Percentiles rank a stretch among this genome's conserved stretches.
phyloP scores from a whole-genome alignment of 139 green algal species.

The Micromonas pusilla region DNA sequence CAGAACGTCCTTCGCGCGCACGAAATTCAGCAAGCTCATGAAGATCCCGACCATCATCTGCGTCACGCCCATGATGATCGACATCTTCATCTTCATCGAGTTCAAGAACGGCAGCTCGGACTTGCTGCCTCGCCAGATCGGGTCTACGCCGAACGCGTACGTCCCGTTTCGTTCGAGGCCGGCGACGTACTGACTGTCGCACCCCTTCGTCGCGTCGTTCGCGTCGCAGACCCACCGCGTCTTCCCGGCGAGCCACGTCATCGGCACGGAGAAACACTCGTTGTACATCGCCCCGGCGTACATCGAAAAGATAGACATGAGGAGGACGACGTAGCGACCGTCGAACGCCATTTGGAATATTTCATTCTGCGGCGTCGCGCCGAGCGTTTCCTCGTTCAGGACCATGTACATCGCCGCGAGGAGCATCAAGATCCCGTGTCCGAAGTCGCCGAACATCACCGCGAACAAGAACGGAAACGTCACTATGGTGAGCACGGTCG shows the following conservation, averaged over 20 bases:
- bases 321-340: slow-evolving; percentile 90
- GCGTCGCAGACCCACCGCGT: slow-evolving; percentile 30
- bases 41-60: slow-evolving; percentile 97
- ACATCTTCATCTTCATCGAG: slow-evolving; percentile 99
- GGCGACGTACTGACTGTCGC: no score
- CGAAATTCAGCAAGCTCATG: slow-evolving; percentile 86
- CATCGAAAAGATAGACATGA: slow-evolving; percentile 95
- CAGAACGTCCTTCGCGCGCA: slow-evolving; percentile 74
- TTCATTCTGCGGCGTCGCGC: background rate
- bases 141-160: slow-evolving; percentile 92
- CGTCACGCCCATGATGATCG: slow-evolving; percentile 75
- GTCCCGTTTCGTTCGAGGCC: slow-evolving; percentile 36
- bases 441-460: slow-evolving; percentile 98
- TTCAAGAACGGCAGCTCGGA: slow-evolving; percentile 95
- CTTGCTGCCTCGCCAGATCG: slow-evolving; percentile 87
- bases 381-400: slow-evolving; percentile 68
- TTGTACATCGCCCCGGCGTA: slow-evolving; percentile 96
- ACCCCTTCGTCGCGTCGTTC: background rate
- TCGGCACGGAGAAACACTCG: slow-evolving; percentile 94
- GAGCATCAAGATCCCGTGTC: slow-evolving; percentile 86
- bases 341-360: slow-evolving; percentile 28
- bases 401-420: slow-evolving; percentile 68
- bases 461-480: slow-evolving; percentile 99
- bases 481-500: slow-evolving; percentile 87
- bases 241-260: slow-evolving; percentile 66